Base-by-base conservation (phyloP, 2,329 filamentous ascomycete species). In the Phaeomoniella chlamydospora region DNA sequence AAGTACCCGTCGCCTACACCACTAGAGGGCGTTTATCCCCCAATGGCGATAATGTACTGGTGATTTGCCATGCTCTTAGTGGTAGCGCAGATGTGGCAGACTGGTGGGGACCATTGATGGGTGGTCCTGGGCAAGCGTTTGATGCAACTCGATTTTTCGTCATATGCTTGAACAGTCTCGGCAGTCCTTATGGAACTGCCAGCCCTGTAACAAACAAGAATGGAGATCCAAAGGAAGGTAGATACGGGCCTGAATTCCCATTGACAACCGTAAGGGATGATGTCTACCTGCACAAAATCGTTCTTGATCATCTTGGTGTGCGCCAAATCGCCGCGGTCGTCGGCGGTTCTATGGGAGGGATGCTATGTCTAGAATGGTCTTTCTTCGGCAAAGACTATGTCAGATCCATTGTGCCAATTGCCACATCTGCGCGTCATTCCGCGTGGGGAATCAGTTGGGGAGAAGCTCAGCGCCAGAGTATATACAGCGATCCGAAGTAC, bases 401-500 rank as follows among this genome's bases (percentile, higher is more conserved):
- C 13, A 58, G 59, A 31, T 58, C 57, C 14, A 68, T 73, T 42
- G 61, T 71, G 11, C 67, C 68, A 1, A 72, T 73, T 36, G 67
- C 69, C 11, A 72, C 68, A 3, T 69, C 67, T 11, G 65, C 65
- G 14, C 61, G 67, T 14, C 69, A 72, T 41, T 68, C 67, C 30
- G 68, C 68, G 2, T 74, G 69, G 69, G 69, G 67, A 31, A 74
- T 73, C 38, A 68, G 68, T 40, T 73, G 69, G 68, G 67, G 66
- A 3, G 69, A 74, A 50, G 64, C 67, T 5, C 69, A 73, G 46
- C 54, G 69, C 39, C 67, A 72, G 45, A 66, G 66, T 68, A 96
- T 98, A 55, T 98, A 96, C 61, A 87, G 85, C 29, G 90, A 98
- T 54, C 90, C 90, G 18, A 96, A 94, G 63, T 98, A 98, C 57